A percentile compares a stretch with the other conserved stretches of the same genome.
Evolutionary conservation across 2,329 filamentous ascomycete genomes (phyloP).

Genomic region (Endoconidiophora laricicola): DNA sequence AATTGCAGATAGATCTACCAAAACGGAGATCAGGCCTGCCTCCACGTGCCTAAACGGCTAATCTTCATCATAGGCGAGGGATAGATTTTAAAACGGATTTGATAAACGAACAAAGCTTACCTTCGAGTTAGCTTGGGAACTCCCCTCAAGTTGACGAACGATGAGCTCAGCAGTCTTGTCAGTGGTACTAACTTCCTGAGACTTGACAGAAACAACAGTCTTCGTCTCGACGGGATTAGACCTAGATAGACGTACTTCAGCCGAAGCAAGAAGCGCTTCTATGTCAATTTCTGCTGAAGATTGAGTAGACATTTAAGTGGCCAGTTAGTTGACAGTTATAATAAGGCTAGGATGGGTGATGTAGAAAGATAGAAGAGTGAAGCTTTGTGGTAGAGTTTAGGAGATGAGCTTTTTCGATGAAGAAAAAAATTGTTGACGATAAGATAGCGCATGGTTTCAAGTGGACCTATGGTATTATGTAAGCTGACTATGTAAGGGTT

Average conservation of each 20-base stretch:
- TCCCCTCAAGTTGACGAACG: slow-evolving; percentile 4
- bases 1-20: slow-evolving; percentile 35
- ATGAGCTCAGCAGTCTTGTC: background rate
- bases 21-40: slow-evolving; percentile 25
- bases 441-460: background rate
- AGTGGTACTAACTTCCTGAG: background rate
- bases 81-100: slow-evolving; percentile 10
- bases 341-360: background rate
- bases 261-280: slow-evolving; percentile 17
- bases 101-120: slow-evolving; percentile 15
- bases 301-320: background rate
- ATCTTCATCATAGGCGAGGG: slow-evolving; percentile 24
- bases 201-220: background rate
- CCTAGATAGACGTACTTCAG: slow-evolving; percentile 5
- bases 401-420: too few species aligned
- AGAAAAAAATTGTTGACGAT: slow-evolving; percentile 4
- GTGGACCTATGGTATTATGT: too few species aligned
- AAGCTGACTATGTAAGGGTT: too few species aligned
- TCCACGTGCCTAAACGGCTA: slow-evolving; percentile 23
- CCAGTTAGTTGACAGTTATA: background rate
- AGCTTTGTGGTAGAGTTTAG: background rate
- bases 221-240: slow-evolving; percentile 1
- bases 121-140: slow-evolving; percentile 14
- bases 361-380: background rate
- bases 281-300: slow-evolving; percentile 14